phyloP scores from a whole-genome alignment of 768 basidiomycete genomes.

The Tulasnella sp. region DNA sequence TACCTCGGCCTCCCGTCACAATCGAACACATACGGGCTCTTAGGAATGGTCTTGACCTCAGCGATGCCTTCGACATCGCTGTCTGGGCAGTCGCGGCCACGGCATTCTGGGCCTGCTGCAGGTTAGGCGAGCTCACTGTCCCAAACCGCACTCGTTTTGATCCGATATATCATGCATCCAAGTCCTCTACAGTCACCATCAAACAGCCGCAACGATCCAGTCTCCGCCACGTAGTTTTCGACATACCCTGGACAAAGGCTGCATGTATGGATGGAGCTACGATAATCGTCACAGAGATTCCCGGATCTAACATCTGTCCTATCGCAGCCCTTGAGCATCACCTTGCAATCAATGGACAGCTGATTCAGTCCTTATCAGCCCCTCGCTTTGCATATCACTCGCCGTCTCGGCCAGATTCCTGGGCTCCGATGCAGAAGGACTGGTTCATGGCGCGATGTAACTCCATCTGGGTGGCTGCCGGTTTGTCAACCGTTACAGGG shows the following conservation, averaged over 20 bases:
- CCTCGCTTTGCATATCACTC: not conserved
- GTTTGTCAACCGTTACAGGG: not conserved
- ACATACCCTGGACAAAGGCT: not conserved
- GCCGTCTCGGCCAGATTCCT: not conserved
- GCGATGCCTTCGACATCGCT: conserved; percentile 27
- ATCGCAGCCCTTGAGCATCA: not conserved
- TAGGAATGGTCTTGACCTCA: conserved; percentile 20
- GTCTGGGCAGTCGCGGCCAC: conserved; percentile 29
- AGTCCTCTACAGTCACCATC: not conserved
- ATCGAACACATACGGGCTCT: conserved; percentile 28
- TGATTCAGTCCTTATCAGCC: not conserved
- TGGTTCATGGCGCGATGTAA: not conserved
- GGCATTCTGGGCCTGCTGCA: conserved; percentile 31
- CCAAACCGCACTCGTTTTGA: not conserved
- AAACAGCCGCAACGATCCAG: not conserved
- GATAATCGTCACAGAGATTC: not conserved
- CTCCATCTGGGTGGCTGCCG: not conserved
- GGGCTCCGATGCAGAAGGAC: not conserved
- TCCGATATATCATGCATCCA: not conserved
- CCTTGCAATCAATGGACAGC: not conserved
- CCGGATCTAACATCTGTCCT: not conserved
- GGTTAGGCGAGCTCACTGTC: conserved; percentile 20
- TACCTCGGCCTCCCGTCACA: conserved; percentile 28
- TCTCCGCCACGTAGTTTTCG: not conserved
- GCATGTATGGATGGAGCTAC: not conserved